Evolutionary conservation across 352 stramenopile genomes (phyloP), one percentile per base, ranked within the genome.

Genomic region (Globisporangium nodosum): DNA sequence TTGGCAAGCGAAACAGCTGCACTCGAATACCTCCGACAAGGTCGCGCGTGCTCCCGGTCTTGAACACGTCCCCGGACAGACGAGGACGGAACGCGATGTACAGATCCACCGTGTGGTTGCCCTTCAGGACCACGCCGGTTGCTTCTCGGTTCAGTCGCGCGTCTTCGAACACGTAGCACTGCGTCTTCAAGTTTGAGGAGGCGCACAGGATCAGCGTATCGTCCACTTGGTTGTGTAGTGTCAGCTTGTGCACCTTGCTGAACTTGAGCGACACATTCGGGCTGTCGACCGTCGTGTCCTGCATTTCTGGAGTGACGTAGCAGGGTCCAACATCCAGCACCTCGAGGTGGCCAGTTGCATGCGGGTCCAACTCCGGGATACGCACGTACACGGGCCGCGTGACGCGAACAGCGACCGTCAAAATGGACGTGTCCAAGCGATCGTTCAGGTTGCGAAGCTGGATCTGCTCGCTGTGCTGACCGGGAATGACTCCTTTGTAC

Each of bases 91-190:
- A 77, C 33, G 85, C 87, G 12, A 91, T 73, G 52, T 78, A 96
- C 20, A 96, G 69, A 63, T 94, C 85, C 50, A 86, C 70, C 18
- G 69, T 74, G 16, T 78, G 59, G 53, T 83, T 86, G 2, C 85
- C 85, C 54, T 74, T 70, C 37, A 96, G 65, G 6, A 85, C 52
- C n/a, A 94, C 79, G 43, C 90, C 69, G 8, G 74, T 82, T 12
- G 85, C 87, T 60, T 96, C 85, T 40, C 71, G 74, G 58, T 88
- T 74, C 15, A 96, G 53, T 5, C 73, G 72, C 13, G 61, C 67
- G 49, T 96, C 85, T 62, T 94, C 83, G 50, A 87, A 96, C 6
- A 96, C 84, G 53, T 94, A 96, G 57, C 87, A 96, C 62, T 96
- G 87, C 6, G 83, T 96, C 64, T 92, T 93, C 50, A 96, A 55